Conservation (phyloP, 2,329 filamentous ascomycete genomes). For the Aspergillus puulaauensis region DNA sequence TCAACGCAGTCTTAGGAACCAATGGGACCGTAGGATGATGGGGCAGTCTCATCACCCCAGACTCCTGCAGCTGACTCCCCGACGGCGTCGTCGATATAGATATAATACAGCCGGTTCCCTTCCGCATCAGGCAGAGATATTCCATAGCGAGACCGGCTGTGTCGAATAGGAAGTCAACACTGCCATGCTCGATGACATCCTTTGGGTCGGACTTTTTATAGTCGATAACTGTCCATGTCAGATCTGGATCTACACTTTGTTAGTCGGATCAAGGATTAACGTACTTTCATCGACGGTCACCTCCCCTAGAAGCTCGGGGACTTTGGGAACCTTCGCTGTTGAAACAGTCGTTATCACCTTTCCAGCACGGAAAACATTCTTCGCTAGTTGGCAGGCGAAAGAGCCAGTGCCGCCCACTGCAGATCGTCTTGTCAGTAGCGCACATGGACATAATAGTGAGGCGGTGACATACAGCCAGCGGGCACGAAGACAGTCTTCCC, state of each 20-base stretch:
- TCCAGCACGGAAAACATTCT: slow-evolving; percentile 49
- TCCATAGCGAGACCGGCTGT: slow-evolving; percentile 46
- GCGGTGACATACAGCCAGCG: slow-evolving; percentile 37
- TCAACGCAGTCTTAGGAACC: slow-evolving; percentile 24
- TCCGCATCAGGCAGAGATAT: slow-evolving; percentile 46
- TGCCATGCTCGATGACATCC: slow-evolving; percentile 44
- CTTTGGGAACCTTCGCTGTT: slow-evolving; percentile 50
- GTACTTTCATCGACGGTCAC: slow-evolving; percentile 47
- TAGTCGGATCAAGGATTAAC: slow-evolving; percentile 16
- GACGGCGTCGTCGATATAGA: slow-evolving; percentile 39
- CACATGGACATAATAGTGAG: no score
- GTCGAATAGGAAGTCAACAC: slow-evolving; percentile 50
- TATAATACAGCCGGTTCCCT: slow-evolving; percentile 30
- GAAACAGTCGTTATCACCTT: slow-evolving; percentile 55
- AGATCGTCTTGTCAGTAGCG: no score
- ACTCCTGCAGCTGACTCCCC: slow-evolving; percentile 35
- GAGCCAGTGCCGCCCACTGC: slow-evolving; percentile 50
- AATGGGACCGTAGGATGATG: not conserved
- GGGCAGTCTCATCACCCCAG: slow-evolving; percentile 24
- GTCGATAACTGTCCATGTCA: slow-evolving; percentile 43
- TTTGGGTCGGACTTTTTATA: slow-evolving; percentile 47
- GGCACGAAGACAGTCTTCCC: slow-evolving; percentile 56
- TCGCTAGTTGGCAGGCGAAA: slow-evolving; percentile 51
- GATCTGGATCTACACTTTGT: no score
- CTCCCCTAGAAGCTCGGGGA: slow-evolving; percentile 43